Conservation (phyloP, 176 grass and related monocot genomes). For the Thinopyrum elongatum region DNA sequence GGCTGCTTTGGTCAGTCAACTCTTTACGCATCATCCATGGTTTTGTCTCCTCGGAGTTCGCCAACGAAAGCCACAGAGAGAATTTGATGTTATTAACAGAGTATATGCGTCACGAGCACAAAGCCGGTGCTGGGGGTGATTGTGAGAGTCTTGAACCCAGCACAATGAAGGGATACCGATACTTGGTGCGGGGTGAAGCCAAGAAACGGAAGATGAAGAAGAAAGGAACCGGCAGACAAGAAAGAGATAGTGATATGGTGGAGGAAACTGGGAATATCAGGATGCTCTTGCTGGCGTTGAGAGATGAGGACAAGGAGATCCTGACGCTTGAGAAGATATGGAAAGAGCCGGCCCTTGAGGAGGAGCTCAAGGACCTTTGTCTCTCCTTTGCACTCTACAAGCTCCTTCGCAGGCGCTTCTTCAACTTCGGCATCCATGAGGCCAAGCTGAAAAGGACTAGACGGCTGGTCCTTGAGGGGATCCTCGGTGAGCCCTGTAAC, state of each 20-base stretch:
- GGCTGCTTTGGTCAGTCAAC: slow-evolving; percentile 11
- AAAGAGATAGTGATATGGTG: background rate
- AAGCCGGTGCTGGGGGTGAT: too few species aligned
- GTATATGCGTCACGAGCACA: slow-evolving; percentile 16
- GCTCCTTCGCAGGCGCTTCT: slow-evolving; percentile 13
- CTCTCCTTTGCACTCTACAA: background rate
- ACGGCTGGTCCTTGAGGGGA: background rate
- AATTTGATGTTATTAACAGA: background rate
- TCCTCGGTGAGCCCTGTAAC: background rate
- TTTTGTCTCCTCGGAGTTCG: background rate
- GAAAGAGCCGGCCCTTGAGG: background rate
- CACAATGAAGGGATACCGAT: background rate
- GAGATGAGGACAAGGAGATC: background rate
- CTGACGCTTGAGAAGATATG: slow-evolving; percentile 27
- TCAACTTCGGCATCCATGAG: background rate
- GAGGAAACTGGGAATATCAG: background rate
- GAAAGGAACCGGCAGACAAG: accelerated
- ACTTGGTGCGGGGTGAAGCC: slow-evolving; percentile 8
- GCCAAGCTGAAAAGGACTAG: background rate
- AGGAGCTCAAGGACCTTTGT: background rate
- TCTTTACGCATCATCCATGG: slow-evolving; percentile 7
- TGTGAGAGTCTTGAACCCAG: background rate
- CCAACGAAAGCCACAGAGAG: background rate
- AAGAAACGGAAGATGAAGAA: background rate
- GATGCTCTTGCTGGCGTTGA: background rate